Percentiles rank a stretch among this genome's conserved stretches.
Evolutionary conservation across 257 asterid genomes (phyloP).

Genomic region (Nicotiana benthamiana): DNA sequence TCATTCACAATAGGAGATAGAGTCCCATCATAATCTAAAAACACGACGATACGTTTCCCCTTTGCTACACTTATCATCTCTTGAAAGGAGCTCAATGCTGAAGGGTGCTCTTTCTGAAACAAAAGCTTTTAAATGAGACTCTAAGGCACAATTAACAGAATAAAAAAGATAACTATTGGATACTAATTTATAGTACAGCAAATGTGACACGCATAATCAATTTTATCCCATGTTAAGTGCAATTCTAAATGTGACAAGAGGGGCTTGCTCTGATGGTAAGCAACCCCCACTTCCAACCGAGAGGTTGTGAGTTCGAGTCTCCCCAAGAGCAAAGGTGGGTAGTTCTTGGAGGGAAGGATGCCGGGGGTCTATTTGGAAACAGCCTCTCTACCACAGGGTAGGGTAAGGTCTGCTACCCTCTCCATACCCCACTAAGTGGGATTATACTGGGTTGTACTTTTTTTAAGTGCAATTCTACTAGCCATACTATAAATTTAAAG

Average conservation of each 20-base stretch:
- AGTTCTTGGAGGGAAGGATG: too few relatives aligned
- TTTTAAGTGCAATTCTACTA: neutral
- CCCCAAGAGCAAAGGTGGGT: too few relatives aligned
- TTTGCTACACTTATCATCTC: constrained; percentile 17
- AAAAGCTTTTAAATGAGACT: neutral
- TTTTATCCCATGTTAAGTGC: neutral
- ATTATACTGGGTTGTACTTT: too few relatives aligned
- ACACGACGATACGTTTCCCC: constrained; percentile 58
- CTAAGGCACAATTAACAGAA: neutral
- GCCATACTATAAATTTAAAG: neutral
- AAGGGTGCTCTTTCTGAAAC: constrained; percentile 50
- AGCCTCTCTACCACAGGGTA: too few relatives aligned
- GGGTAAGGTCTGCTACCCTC: too few relatives aligned
- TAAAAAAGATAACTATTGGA: neutral
- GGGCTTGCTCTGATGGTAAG: too few relatives aligned
- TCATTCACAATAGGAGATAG: constrained; percentile 72
- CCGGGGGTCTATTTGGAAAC: too few relatives aligned
- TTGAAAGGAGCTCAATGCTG: constrained; percentile 40
- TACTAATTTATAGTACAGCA: neutral
- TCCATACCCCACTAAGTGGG: too few relatives aligned
- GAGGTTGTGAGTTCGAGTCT: too few relatives aligned
- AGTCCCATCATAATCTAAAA: constrained; percentile 79
- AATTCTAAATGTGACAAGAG: too few relatives aligned
- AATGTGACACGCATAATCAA: neutral
- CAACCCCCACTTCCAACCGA: too few relatives aligned